Base-by-base conservation (phyloP, 2,329 filamentous ascomycete genomes). In the Pestalotiopsis sp. region DNA sequence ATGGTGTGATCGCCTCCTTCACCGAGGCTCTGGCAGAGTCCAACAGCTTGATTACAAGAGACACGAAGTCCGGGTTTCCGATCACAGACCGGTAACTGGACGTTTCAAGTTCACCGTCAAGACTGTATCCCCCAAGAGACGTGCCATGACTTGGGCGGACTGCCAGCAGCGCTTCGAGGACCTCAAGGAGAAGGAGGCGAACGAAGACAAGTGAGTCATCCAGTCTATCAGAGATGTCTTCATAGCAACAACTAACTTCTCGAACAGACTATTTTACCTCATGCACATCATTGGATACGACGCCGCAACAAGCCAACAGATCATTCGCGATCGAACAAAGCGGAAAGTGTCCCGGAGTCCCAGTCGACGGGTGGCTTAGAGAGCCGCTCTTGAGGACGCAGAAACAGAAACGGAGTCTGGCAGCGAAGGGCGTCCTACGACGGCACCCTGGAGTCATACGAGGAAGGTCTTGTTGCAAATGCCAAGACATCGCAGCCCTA, bases 1-100 rank as follows among this genome's bases (percentile, higher is more conserved):
- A 1, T 99, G 96, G 96, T 99, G 96, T 79, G 96, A 99, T 82
- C 90, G 96, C 45, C 82, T 99, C 49, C 83, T 99, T n/a, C 97
- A 94, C 77, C 88, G 95, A 25, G 94, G 94, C 25, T 81, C 92
- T 13, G 93, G 93, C 36, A 90, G 92, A 68, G 91, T 98, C 74
- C 91, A 94, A 80, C 95, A 98, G 80, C 82, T 94, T 63, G 93
- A 97, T 72, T 99, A 99, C 80, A 86, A 88, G 64, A 85, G 96
- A 63, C 95, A 98, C 81, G 96, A 98, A 80, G 92, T 98, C 41
- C 88, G 91, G 70, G 93, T 95, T 4, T 97, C 93, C 39, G 96
- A 99, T 78, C 96, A 99, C 80, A 87, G 96, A 72, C 96, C 96
- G 11, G 96, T 99, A 38, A 97, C 92, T 70, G 96, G 93, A 1